Percentiles rank a stretch among this genome's conserved stretches.
These are phyloP conservation scores for Hansenula sp. DNA, from an alignment of 1,139 yeast species.

Conservation along the genomic window DNA sequence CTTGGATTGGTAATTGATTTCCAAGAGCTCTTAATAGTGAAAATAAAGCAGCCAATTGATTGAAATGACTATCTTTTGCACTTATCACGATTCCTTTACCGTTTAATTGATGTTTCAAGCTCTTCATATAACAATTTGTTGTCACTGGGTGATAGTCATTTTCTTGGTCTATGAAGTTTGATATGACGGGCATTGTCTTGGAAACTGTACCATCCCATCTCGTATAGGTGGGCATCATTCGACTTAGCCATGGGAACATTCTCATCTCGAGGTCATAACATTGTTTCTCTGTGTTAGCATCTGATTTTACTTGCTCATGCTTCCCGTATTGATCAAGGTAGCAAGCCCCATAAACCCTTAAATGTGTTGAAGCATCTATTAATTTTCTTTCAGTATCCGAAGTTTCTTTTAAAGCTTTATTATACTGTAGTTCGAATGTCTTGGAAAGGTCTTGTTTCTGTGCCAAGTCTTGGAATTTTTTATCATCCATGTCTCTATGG, in stretches of 20 bases:
- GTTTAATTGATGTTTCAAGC: constrained; percentile 31
- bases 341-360: constrained; percentile 39
- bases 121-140: constrained; percentile 23
- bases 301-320: constrained; percentile 2
- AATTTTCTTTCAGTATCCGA: constrained; percentile 20
- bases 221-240: constrained; percentile 32
- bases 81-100: constrained; percentile 46
- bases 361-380: constrained; percentile 32
- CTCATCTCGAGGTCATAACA: constrained; percentile 34
- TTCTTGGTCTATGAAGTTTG: not conserved
- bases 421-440: constrained; percentile 3
- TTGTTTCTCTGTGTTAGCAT: not conserved
- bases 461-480: not conserved
- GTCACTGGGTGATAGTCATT: not conserved
- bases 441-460: constrained; percentile 4
- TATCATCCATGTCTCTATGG: not conserved
- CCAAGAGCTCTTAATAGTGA: constrained; percentile 42
- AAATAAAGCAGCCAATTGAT: constrained; percentile 35
- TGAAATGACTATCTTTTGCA: constrained; percentile 35
- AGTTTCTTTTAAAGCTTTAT: not conserved
- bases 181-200: not conserved
- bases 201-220: constrained; percentile 34
- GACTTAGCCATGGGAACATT: constrained; percentile 37
- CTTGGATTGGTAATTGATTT: constrained; percentile 49
- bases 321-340: constrained; percentile 27